Evolutionary conservation across 306 rosid species (phyloP), one percentile per base, ranked within the genome.

Genomic region (Herpetospermum pedunculosum): DNA sequence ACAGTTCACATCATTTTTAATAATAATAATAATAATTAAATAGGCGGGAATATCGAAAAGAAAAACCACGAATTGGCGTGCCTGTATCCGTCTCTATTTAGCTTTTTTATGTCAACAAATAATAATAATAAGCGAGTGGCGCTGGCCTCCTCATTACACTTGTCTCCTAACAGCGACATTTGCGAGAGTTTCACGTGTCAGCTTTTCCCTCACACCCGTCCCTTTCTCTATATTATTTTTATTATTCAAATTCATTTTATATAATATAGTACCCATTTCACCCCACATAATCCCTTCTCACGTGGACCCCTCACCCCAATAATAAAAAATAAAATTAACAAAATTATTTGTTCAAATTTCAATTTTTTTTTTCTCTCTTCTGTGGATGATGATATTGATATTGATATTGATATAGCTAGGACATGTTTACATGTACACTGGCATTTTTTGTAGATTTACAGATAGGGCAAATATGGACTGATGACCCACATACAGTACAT

Each of bases 111-210:
- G n/a, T n/a, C n/a, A n/a, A n/a, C n/a, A n/a, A n/a, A n/a, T n/a
- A n/a, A n/a, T n/a, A n/a, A n/a, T n/a, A n/a, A n/a, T n/a, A n/a
- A 57, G 38, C 35, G 64, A 57, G 12, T 5, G 25, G 59, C 26
- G 29, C 4, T 58, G 70, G 70, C 70, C 46, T 62, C 37, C 70
- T 35, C 70, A 63, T 37, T 63, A 63, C 70, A 63, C 70, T 43
- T 43, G 57, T 46, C 57, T 8, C 41, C 7, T 1, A 87, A 84
- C 89, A 87, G 91, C 94, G 88, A 87, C 98, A 88, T 83, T 90
- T 86, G 88, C 92, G 89, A 88, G 89, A 84, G 97, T 87, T 88
- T 80, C 43, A 88, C 97, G 91, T 85, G 91, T 88, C 92, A 82
- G 90, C 80, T 83, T 87, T 87, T 83, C 76, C 82, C 80, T 64